Evolutionary conservation across 1,139 yeast species (phyloP), one percentile per base, ranked within the genome.

Genomic region (Hyphopichia pseudoburtonii): DNA sequence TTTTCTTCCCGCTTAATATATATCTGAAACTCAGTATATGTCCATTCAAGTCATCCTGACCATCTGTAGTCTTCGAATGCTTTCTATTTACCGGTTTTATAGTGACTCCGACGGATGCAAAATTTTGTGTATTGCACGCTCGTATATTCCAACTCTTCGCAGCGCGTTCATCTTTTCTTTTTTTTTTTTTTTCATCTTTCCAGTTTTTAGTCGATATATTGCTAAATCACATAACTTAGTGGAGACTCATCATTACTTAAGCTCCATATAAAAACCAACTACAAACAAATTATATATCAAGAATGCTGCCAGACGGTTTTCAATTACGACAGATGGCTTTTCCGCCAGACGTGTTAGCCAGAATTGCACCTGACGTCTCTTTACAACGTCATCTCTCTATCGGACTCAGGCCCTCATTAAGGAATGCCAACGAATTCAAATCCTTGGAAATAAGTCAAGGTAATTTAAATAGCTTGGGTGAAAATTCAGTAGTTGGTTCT

Each of bases 291-390:
- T 21, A 21, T 10, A 10, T 10, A 7, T 21, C 23, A 7, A 10
- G 7, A 10, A 21, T 21, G 23, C 23, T 28, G 31, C 18, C 31
- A 7, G 31, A 28, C 7, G 10, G 9, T 7, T 7, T 7, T 21
- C 7, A 16, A 16, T 24, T 22, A 12, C 31, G 27, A 7, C 71
- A 78, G 37, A 66, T 80, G 35, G 64, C 73, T 21, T 87, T 89
- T 56, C 82, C 94, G 3, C 92, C 96, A 1, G 86, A 82, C 28
- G 88, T 89, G 14, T 68, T 90, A 36, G 90, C 94, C 2, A 70
- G 95, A 38, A 75, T 90, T 30, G 89, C 94, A 7, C 97, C 97
- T 1, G 95, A 86, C 41, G 62, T 87, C 11, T 86, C 90, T 4
- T 69, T 90, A 35, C 84, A 85, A 53, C 76, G 95, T 52, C 95